Evolutionary conservation across 352 stramenopile genomes (phyloP).

Genomic region (Phytophthora chlamydospora): DNA sequence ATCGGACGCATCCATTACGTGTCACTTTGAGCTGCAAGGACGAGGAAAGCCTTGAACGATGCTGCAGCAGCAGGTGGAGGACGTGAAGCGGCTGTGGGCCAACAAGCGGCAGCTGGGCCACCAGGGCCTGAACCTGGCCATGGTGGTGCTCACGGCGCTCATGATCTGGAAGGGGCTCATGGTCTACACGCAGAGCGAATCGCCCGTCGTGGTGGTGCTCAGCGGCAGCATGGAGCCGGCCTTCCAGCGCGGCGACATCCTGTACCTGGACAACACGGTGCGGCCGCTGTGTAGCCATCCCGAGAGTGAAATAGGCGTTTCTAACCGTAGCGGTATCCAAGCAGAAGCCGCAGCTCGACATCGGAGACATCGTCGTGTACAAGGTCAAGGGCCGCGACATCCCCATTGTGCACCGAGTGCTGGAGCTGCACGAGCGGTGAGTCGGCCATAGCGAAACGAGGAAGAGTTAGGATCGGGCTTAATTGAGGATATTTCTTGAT

Average conservation of each 20-base stretch:
- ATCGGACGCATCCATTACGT: too few relatives aligned
- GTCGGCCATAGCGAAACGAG: slow-evolving; percentile 5
- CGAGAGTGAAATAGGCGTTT: not conserved
- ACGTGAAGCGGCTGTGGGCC: slow-evolving; percentile 98
- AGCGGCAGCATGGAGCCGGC: slow-evolving; percentile 98
- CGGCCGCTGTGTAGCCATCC: not conserved
- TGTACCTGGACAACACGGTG: slow-evolving; percentile 97
- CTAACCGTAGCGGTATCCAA: slow-evolving; percentile 3
- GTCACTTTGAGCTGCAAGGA: not conserved
- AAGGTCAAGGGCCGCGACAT: slow-evolving; percentile 99
- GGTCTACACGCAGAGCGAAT: slow-evolving; percentile 97
- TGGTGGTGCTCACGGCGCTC: slow-evolving; percentile 98
- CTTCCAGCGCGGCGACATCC: slow-evolving; percentile 99
- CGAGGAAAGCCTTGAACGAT: slow-evolving; percentile 39
- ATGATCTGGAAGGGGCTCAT: slow-evolving; percentile 99
- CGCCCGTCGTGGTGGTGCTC: slow-evolving; percentile 98
- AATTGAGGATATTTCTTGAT: slow-evolving; percentile 14
- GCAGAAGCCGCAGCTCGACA: slow-evolving; percentile 78
- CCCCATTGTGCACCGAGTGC: slow-evolving; percentile 98
- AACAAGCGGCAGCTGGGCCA: slow-evolving; percentile 98
- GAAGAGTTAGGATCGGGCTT: not conserved
- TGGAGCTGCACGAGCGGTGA: slow-evolving; percentile 95
- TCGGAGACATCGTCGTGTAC: slow-evolving; percentile 95
- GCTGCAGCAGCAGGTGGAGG: slow-evolving; percentile 90
- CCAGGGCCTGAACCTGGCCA: slow-evolving; percentile 97